phyloP scores from a whole-genome alignment of 202 grass and related monocot genomes.

The Bolboschoenoplectus hybrid region DNA sequence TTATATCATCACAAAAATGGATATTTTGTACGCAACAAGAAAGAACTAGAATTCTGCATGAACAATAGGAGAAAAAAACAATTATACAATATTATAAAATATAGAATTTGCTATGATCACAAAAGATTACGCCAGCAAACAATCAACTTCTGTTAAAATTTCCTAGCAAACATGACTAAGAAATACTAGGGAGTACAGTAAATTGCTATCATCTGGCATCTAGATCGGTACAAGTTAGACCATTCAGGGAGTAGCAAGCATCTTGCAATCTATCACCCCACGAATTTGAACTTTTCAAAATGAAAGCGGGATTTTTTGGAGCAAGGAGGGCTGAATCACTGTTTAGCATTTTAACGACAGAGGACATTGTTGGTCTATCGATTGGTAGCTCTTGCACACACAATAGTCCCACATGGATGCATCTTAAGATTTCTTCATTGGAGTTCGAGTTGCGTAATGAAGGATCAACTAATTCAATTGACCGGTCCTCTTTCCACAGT shows the following conservation, averaged over 20 bases:
- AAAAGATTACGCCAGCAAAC: slow-evolving; percentile 4
- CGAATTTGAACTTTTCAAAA: slow-evolving; percentile 42
- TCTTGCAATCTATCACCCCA: not conserved
- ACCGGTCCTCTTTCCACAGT: slow-evolving; percentile 53
- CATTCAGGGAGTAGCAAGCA: slow-evolving; percentile 47
- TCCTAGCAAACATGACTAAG: not conserved
- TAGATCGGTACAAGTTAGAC: slow-evolving; percentile 50
- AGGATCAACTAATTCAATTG: slow-evolving; percentile 58
- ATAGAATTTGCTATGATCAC: slow-evolving; percentile 15
- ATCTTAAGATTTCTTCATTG: slow-evolving; percentile 51
- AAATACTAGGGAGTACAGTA: slow-evolving; percentile 14
- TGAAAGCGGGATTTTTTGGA: slow-evolving; percentile 65
- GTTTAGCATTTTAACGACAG: slow-evolving; percentile 58
- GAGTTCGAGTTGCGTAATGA: slow-evolving; percentile 46
- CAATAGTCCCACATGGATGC: slow-evolving; percentile 68
- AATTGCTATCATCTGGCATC: slow-evolving; percentile 50
- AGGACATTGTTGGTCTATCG: slow-evolving; percentile 67
- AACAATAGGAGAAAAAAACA: not conserved
- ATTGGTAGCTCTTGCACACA: slow-evolving; percentile 69
- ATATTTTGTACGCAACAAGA: not conserved
- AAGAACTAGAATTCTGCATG: not conserved
- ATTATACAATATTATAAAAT: not conserved
- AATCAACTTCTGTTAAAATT: not conserved
- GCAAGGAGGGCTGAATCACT: slow-evolving; percentile 52
- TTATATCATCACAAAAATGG: too few relatives aligned